These are phyloP conservation scores for Apiospora malaysiana DNA, from an alignment of 2,329 filamentous ascomycete genomes.

Conservation along the genomic window DNA sequence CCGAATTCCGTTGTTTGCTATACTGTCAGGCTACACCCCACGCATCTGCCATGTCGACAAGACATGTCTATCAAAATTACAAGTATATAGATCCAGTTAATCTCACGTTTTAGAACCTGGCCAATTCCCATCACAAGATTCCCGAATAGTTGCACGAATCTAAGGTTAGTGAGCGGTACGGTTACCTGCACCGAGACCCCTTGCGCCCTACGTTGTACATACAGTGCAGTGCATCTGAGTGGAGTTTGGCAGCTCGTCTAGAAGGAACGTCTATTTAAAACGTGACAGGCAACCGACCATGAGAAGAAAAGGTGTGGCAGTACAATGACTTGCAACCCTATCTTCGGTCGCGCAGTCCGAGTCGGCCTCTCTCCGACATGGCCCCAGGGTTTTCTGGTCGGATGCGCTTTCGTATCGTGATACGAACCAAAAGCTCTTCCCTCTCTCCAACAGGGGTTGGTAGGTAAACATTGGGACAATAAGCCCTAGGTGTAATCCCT, in stretches of 20 bases:
- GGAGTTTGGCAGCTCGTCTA: neutral
- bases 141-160: neutral
- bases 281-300: neutral
- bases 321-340: neutral
- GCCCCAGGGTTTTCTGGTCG: neutral
- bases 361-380: neutral
- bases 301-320: neutral
- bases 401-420: neutral
- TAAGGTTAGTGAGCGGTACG: neutral
- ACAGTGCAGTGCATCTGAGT: no score
- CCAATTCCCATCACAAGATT: slow-evolving; percentile 8
- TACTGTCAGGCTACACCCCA: neutral
- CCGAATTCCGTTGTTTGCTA: neutral
- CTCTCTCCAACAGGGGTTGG: no score
- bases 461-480: neutral
- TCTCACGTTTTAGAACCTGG: slow-evolving; percentile 3
- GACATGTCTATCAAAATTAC: neutral
- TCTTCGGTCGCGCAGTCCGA: neutral
- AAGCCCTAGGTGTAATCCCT: neutral
- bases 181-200: neutral
- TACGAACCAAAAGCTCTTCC: neutral
- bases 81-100: neutral
- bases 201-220: neutral
- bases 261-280: neutral
- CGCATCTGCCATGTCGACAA: neutral